These are phyloP conservation scores for Cicer yamashitae DNA, from an alignment of 306 rosid genomes.

Conservation along the genomic window DNA sequence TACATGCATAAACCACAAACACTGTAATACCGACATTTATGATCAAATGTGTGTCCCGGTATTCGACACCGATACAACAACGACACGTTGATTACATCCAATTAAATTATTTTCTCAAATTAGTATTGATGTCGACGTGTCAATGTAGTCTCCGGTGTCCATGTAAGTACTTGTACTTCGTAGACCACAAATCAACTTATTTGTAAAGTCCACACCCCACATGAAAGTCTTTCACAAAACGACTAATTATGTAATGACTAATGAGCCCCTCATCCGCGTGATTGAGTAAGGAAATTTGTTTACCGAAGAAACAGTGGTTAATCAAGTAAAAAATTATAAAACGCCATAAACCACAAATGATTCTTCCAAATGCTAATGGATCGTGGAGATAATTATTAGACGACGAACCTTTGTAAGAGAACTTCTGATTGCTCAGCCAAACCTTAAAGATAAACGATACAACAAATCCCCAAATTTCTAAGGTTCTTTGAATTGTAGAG, in stretches of 20 bases:
- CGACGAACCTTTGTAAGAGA: conserved; percentile 75
- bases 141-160: no score
- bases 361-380: conserved; percentile 5
- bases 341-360: background rate
- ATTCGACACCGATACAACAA: no score
- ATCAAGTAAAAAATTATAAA: conserved; percentile 11
- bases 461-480: conserved; percentile 98
- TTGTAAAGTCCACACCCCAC: background rate
- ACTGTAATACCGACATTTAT: no score
- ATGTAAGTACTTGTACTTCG: no score
- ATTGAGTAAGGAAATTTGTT: background rate
- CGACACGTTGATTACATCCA: no score
- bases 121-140: no score
- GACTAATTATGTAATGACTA: background rate
- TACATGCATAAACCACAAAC: background rate
- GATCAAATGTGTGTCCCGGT: no score
- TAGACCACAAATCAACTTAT: background rate
- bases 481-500: conserved; percentile 94
- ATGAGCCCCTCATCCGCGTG: conserved; percentile 3
- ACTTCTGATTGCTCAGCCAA: conserved; percentile 81
- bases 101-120: no score
- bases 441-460: conserved; percentile 68
- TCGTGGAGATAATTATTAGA: background rate
- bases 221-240: background rate
- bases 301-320: background rate